phyloP scores from a whole-genome alignment of 805 yeast species.

The Nematodospora valgi region DNA sequence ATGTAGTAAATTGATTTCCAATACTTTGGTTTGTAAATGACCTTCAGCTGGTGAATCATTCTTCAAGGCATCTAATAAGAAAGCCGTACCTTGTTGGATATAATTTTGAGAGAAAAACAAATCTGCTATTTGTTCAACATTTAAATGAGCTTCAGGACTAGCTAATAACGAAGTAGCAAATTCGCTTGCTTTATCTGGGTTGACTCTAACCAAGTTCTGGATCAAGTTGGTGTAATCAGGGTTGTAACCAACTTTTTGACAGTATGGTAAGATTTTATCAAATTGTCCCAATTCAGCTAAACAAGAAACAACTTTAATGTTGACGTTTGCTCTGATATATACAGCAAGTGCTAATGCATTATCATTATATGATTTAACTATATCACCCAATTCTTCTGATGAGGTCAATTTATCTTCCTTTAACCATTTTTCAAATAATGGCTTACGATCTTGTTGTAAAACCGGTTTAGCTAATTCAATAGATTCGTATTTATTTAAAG shows the following conservation, averaged over 20 bases:
- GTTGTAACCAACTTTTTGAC: constrained; percentile 80
- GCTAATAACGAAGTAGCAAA: constrained; percentile 84
- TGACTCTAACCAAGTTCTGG: constrained; percentile 85
- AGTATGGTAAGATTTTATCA: constrained; percentile 91
- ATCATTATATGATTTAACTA: constrained; percentile 80
- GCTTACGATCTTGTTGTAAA: constrained; percentile 90
- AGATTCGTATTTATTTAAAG: constrained; percentile 88
- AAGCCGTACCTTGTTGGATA: constrained; percentile 97
- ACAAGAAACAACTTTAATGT: constrained; percentile 85
- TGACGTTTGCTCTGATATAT: constrained; percentile 76
- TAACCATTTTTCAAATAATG: constrained; percentile 92
- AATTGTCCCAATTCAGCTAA: constrained; percentile 95
- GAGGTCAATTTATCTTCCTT: constrained; percentile 90
- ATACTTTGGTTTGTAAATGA: constrained; percentile 88
- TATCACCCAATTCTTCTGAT: constrained; percentile 97
- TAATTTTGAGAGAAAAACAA: constrained; percentile 91
- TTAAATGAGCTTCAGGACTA: constrained; percentile 56
- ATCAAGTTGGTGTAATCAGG: constrained; percentile 89
- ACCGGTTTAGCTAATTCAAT: constrained; percentile 94
- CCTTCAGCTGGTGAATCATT: constrained; percentile 93
- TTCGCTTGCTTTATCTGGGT: constrained; percentile 98
- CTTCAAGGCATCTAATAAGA: constrained; percentile 90
- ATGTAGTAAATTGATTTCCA: constrained; percentile 87
- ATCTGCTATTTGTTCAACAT: constrained; percentile 85
- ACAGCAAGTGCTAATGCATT: constrained; percentile 85